Percentiles rank a stretch among this genome's conserved stretches.
Evolutionary conservation across 768 basidiomycete species (phyloP).

Genomic region (Lentinula detonsa): DNA sequence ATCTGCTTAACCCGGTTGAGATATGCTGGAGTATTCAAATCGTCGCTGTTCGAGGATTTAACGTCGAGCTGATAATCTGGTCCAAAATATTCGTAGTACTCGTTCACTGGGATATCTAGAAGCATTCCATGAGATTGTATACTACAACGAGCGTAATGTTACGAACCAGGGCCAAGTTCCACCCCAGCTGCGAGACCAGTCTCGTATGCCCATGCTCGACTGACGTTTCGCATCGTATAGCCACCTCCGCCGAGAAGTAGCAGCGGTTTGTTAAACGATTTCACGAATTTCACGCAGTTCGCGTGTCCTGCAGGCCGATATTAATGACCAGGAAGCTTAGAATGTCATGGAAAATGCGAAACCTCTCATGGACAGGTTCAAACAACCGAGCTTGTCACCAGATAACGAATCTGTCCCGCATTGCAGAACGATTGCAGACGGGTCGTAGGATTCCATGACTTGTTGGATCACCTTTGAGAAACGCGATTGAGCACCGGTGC

Average conservation of each 20-base stretch:
- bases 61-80: conserved; percentile 97
- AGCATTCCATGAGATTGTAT: neutral
- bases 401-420: conserved; percentile 97
- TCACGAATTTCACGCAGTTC: conserved; percentile 95
- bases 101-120: conserved; percentile 95
- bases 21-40: conserved; percentile 90
- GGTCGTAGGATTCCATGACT: conserved; percentile 93
- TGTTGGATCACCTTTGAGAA: conserved; percentile 72
- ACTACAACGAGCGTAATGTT: conserved; percentile 3
- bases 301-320: conserved; percentile 66
- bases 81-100: conserved; percentile 99
- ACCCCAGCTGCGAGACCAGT: conserved; percentile 98
- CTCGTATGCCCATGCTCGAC: conserved; percentile 96
- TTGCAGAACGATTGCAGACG: conserved; percentile 92
- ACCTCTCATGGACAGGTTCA: conserved; percentile 97
- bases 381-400: conserved; percentile 91
- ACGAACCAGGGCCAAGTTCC: conserved; percentile 76
- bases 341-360: neutral
- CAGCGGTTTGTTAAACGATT: conserved; percentile 93
- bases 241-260: conserved; percentile 94
- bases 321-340: neutral
- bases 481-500: neutral
- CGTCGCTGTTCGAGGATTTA: conserved; percentile 89
- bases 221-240: conserved; percentile 97
- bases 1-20: conserved; percentile 89